Percentiles rank a stretch among this genome's conserved stretches.
Conservation (phyloP, 2,329 filamentous ascomycete species). For the Penicillium brasilianum region DNA sequence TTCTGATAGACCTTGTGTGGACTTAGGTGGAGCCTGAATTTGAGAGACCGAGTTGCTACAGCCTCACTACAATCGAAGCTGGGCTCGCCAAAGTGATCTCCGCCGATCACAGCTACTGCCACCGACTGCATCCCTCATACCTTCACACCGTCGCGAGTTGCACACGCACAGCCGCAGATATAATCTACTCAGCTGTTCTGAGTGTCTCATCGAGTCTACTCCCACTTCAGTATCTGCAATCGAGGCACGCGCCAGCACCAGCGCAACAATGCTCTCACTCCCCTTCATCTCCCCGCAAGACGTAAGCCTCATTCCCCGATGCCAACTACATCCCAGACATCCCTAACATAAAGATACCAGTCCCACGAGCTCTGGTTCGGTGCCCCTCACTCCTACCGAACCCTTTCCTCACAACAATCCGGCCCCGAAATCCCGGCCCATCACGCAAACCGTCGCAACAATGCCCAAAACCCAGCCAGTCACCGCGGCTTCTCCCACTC, state of each 20-base stretch:
- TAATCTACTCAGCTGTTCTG: not conserved
- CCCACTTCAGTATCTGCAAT: not conserved
- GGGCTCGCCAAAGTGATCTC: not conserved
- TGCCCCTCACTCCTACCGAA: constrained; percentile 60
- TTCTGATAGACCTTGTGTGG: not conserved
- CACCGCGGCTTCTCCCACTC: constrained; percentile 46
- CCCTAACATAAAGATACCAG: constrained; percentile 47
- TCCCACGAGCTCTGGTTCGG: constrained; percentile 77
- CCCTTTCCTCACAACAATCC: constrained; percentile 38
- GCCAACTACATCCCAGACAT: not conserved
- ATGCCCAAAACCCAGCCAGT: constrained; percentile 29
- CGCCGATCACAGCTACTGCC: not conserved
- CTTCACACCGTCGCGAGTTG: not conserved
- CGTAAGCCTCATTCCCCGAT: constrained; percentile 53
- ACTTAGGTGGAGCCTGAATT: not conserved
- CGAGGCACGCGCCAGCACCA: not conserved
- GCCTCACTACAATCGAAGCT: not conserved
- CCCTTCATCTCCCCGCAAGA: constrained; percentile 73
- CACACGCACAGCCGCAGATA: not conserved
- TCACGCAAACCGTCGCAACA: constrained; percentile 34
- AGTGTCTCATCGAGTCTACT: not conserved
- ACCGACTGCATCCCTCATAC: not conserved
- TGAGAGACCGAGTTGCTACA: not conserved
- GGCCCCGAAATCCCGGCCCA: constrained; percentile 35
- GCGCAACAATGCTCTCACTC: constrained; percentile 61